These are phyloP conservation scores for Aureobasidium sp. DNA, from an alignment of 2,329 filamentous ascomycete species.

Conservation along the genomic window DNA sequence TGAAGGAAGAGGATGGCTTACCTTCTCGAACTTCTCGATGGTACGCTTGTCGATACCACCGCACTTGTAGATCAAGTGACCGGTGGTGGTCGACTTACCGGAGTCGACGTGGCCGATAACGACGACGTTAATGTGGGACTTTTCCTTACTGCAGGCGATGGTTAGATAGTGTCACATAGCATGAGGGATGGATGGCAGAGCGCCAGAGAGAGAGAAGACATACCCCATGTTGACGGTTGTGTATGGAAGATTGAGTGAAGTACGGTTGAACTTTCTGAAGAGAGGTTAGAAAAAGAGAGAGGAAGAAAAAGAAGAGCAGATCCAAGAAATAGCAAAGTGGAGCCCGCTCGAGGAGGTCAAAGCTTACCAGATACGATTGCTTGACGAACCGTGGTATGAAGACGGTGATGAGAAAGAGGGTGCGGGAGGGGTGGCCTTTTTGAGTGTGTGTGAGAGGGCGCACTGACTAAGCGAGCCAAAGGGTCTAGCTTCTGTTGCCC, in stretches of 20 bases:
- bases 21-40: conserved; percentile 99
- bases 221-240: conserved; percentile 56
- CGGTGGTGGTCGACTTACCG: conserved; percentile 95
- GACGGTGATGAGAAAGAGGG: conserved; percentile 17
- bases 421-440: conserved; percentile 13
- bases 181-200: background rate
- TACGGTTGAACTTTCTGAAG: conserved; percentile 23
- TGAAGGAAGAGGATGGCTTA: conserved; percentile 35
- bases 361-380: conserved; percentile 22
- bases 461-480: conserved; percentile 10
- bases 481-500: conserved; percentile 12
- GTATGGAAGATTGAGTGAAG: conserved; percentile 26
- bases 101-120: conserved; percentile 99
- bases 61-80: conserved; percentile 99
- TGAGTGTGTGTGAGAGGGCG: conserved; percentile 5
- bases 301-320: conserved; percentile 3
- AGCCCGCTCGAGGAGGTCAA: conserved; percentile 9
- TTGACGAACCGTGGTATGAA: conserved; percentile 21
- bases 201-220: conserved; percentile 27
- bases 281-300: conserved; percentile 13
- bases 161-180: background rate
- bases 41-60: conserved; percentile 99
- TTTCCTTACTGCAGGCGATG: conserved; percentile 67
- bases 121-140: conserved; percentile 91
- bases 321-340: conserved; percentile 15